Evolutionary conservation across 805 yeast genomes (phyloP).

Genomic region (Zygoascus ofunaensis): DNA sequence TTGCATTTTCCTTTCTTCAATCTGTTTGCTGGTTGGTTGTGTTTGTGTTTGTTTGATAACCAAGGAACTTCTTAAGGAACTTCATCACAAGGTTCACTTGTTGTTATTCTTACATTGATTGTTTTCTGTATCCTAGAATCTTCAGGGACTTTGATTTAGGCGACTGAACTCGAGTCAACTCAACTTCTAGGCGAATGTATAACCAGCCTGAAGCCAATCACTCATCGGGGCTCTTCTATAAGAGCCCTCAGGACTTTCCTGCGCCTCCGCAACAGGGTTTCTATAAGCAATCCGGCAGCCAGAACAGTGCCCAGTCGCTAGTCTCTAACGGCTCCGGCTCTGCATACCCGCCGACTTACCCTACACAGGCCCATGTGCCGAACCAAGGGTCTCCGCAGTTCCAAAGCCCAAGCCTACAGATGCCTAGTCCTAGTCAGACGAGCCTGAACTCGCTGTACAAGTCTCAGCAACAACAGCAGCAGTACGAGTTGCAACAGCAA

Average conservation of each 20-base stretch:
- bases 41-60: no score
- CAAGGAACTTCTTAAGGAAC: no score
- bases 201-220: neutral
- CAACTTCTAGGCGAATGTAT: no score
- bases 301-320: conserved; percentile 17
- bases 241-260: neutral
- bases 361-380: conserved; percentile 26
- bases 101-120: no score
- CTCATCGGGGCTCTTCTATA: neutral
- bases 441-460: conserved; percentile 13
- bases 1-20: no score
- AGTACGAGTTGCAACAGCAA: conserved; percentile 1
- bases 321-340: conserved; percentile 19
- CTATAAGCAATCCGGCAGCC: conserved; percentile 13
- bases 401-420: conserved; percentile 15
- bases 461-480: conserved; percentile 3
- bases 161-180: no score
- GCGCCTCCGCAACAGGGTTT: conserved; percentile 17
- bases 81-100: no score
- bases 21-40: no score
- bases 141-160: no score
- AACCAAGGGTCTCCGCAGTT: conserved; percentile 20
- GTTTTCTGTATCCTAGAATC: no score
- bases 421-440: conserved; percentile 18
- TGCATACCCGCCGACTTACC: conserved; percentile 22